Conservation (phyloP, 495 filamentous ascomycete genomes). For the Neurospora tetraspora region DNA sequence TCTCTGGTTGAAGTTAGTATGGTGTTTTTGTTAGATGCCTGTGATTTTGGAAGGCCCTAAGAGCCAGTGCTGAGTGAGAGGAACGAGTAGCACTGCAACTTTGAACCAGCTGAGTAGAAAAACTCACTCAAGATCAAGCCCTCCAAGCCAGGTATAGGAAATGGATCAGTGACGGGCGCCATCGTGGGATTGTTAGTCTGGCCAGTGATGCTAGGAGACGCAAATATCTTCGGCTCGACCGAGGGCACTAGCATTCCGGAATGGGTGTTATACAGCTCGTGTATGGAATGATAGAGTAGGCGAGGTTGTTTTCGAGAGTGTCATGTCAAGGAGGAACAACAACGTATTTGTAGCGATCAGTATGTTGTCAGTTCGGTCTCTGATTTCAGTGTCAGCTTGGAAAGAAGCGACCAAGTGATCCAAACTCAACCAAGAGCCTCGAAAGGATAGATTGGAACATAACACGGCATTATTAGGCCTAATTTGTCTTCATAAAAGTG, state of each 20-base stretch:
- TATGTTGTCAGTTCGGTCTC: not conserved
- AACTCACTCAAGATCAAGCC: not conserved
- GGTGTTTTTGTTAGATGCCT: not conserved
- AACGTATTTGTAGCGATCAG: not conserved
- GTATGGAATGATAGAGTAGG: not conserved
- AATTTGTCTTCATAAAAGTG: not conserved
- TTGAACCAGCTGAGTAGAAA: not conserved
- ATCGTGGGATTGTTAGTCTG: not conserved
- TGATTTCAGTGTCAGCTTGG: not conserved
- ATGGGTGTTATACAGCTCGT: not conserved
- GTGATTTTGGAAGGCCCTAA: not conserved
- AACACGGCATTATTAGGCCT: not conserved
- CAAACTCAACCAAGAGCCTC: not conserved
- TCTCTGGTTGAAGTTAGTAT: conserved; percentile 17
- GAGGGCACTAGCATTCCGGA: not conserved
- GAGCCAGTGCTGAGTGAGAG: not conserved
- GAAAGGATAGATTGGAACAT: not conserved
- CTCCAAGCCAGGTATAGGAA: not conserved
- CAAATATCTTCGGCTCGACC: not conserved
- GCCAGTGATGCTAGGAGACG: not conserved
- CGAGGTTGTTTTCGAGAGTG: not conserved
- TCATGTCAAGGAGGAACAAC: not conserved
- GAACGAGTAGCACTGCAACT: not conserved
- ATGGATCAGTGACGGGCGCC: not conserved
- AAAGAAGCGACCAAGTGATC: not conserved